Evolutionary conservation across 495 filamentous ascomycete species (phyloP).

Genomic region (Terfezia boudieri): DNA sequence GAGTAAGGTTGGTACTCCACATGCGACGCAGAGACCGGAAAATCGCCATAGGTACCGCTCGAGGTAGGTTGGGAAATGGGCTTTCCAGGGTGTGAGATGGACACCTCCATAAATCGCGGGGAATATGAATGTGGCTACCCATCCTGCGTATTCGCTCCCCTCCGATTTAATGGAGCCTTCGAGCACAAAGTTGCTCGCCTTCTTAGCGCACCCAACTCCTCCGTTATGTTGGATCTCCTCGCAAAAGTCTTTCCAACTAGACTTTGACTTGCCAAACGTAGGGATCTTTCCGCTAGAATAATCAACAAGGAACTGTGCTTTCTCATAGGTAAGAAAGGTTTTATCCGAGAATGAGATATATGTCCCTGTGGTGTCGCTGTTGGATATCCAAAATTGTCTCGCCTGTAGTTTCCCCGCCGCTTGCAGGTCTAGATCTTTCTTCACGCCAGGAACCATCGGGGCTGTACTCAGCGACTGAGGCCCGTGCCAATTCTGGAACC

Average conservation of each 20-base stretch:
- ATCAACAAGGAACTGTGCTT: not conserved
- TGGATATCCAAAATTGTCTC: not conserved
- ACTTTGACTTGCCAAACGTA: not conserved
- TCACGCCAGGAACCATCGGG: not conserved
- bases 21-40: not conserved
- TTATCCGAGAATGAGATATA: not conserved
- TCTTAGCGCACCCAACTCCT: not conserved
- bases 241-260: not conserved
- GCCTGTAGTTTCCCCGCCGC: not conserved
- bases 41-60: slow-evolving; percentile 3
- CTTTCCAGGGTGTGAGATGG: slow-evolving; percentile 3
- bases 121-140: not conserved
- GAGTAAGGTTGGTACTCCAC: not conserved
- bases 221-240: not conserved
- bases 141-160: not conserved
- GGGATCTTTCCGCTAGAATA: not conserved
- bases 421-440: not conserved
- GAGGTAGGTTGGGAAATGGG: not conserved
- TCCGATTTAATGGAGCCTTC: not conserved
- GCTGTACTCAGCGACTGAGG: too few species aligned
- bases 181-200: not conserved
- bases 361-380: not conserved
- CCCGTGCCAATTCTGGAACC: not conserved
- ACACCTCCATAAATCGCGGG: slow-evolving; percentile 1
- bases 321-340: not conserved